Conservation (phyloP, 73 alveolate species). For the Diophrys sp. region DNA sequence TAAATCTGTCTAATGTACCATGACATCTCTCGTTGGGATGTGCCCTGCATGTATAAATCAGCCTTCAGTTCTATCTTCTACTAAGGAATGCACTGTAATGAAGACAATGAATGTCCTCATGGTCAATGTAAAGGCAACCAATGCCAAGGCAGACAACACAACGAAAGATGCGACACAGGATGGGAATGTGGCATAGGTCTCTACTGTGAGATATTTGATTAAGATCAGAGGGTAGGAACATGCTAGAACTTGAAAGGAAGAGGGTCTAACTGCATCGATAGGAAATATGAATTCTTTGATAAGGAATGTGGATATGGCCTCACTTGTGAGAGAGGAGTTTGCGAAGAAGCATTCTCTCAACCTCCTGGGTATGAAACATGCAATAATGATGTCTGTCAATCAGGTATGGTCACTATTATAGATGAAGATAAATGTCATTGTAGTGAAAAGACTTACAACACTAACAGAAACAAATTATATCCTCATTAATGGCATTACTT, state of each 20-base stretch:
- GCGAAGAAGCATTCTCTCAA: background rate
- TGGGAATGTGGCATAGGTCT: constrained; percentile 40
- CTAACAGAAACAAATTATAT: too few relatives aligned
- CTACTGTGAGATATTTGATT: constrained; percentile 42
- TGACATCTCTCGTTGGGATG: constrained; percentile 7
- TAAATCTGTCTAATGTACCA: constrained; percentile 30
- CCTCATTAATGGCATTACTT: background rate
- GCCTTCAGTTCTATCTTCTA: background rate
- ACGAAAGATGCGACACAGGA: constrained; percentile 40
- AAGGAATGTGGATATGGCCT: background rate
- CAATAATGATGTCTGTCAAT: background rate
- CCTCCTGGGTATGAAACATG: background rate
- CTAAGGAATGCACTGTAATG: background rate
- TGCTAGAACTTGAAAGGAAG: background rate
- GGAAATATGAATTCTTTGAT: background rate
- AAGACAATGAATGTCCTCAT: background rate
- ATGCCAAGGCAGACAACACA: constrained; percentile 28
- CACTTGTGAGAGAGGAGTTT: background rate
- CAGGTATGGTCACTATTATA: background rate
- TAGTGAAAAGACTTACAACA: too few relatives aligned
- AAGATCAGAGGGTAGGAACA: background rate
- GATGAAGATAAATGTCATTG: background rate
- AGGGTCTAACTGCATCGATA: background rate
- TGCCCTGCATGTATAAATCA: background rate
- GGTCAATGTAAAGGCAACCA: background rate